Base-by-base conservation (phyloP, 2,329 filamentous ascomycete genomes). In the Claviceps digitariae region DNA sequence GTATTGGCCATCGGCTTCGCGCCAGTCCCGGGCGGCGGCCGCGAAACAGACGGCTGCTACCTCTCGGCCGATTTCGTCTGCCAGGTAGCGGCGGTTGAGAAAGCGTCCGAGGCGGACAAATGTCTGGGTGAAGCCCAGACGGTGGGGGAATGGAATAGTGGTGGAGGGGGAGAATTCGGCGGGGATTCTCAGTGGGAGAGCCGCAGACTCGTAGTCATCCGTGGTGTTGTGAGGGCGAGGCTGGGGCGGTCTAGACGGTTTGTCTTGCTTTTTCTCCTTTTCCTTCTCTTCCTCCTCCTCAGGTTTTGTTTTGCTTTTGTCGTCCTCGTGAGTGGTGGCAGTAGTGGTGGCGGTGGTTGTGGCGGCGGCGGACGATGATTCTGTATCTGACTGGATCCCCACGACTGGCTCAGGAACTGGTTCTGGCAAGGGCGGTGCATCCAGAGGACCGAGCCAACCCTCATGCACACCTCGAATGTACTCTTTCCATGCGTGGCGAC, bases 401-500 rank as follows among this genome's bases (percentile, higher is more conserved):
- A 51, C 63, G 57, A 55, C 61, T 54, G 56, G 64, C 57, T 57
- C 54, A 17, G 57, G 10, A 1, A 34, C 17, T 57, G 52, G 38
- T 50, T 63, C 58, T 36, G 63, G 54, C 52, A 71, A 65, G 29
- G 66, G 62, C 1, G 86, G 85, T 53, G 81, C 69, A 55, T 85
- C 80, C 45, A 95, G 72, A 8, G 93, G 90, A 0, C 93, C 91
- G 25, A 98, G 72, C 91, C 93, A 98, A 53, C 93, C 93, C 70
- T 98, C 93, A 66, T 98, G 93, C 59, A 97, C 65, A 47, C 93
- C 93, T 55, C 90, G 79, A 25, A 97, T 74, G 67, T 97, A 98
- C 70, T 98, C 93, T 71, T 96, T 98, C 93, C 93, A 98, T 10
- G 91, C 84, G 66, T 96, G 87, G 54, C 91, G 76, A 13, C 93